Evolutionary conservation across 1,139 yeast genomes (phyloP).

Genomic region (Debaryomycetaceae sp.): DNA sequence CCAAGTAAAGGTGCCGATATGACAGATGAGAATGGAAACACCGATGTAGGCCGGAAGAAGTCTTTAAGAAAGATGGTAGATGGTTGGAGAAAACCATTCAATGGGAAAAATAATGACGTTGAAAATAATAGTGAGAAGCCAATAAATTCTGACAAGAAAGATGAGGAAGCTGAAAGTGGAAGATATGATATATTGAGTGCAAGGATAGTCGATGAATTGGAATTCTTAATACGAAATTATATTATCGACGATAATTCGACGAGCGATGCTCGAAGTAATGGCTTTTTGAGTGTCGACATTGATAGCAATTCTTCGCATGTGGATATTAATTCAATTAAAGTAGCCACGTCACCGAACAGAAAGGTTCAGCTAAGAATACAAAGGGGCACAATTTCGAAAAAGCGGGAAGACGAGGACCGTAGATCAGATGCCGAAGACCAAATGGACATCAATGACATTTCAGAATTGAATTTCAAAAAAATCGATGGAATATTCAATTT

Average conservation of each 20-base stretch:
- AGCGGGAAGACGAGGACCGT: constrained; percentile 1
- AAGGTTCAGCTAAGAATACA: background rate
- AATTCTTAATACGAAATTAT: constrained; percentile 38
- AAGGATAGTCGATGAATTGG: constrained; percentile 72
- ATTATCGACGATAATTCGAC: constrained; percentile 20
- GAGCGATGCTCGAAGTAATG: constrained; percentile 24
- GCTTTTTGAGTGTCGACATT: constrained; percentile 1
- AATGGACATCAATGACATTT: constrained; percentile 36
- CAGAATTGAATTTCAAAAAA: constrained; percentile 37
- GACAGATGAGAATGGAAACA: constrained; percentile 7
- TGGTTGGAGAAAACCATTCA: constrained; percentile 37
- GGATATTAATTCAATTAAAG: background rate
- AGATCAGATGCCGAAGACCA: constrained; percentile 11
- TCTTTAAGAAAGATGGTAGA: constrained; percentile 40
- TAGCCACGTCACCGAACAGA: background rate
- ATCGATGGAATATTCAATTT: constrained; percentile 37
- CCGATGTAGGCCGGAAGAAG: constrained; percentile 27
- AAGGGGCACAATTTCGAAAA: constrained; percentile 12
- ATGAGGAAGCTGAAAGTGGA: constrained; percentile 22
- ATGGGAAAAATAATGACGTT: constrained; percentile 11
- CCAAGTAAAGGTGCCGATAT: constrained; percentile 4
- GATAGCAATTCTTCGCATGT: background rate
- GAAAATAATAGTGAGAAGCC: background rate
- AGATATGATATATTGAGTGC: constrained; percentile 76
- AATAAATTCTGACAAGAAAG: background rate